phyloP scores from a whole-genome alignment of 208 protist species.

The Chromosphaera perkinsii region DNA sequence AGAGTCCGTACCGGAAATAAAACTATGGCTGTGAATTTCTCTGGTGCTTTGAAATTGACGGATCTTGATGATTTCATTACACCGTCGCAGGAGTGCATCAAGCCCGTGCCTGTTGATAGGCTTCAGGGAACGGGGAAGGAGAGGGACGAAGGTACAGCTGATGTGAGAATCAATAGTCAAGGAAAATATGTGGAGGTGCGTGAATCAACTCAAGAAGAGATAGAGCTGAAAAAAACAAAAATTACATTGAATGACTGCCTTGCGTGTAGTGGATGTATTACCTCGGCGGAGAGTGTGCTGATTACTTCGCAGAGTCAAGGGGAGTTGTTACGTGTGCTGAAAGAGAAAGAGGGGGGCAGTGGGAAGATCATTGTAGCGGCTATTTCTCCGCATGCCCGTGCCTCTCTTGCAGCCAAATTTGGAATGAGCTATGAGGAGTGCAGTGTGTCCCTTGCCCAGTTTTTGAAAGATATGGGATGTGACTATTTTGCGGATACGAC shows the following conservation, averaged over 20 bases:
- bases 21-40: too few species aligned
- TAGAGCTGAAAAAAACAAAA: constrained; percentile 51
- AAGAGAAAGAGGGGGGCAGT: constrained; percentile 43
- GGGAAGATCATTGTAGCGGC: constrained; percentile 68
- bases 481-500: constrained; percentile 67
- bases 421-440: constrained; percentile 41
- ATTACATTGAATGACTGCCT: constrained; percentile 72
- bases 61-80: constrained; percentile 65
- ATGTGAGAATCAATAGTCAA: too few species aligned
- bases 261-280: constrained; percentile 87
- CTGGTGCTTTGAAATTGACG: constrained; percentile 49
- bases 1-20: too few species aligned
- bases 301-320: constrained; percentile 66
- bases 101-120: constrained; percentile 37
- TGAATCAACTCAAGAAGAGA: background rate
- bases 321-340: constrained; percentile 54
- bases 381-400: constrained; percentile 78
- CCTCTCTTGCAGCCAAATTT: constrained; percentile 78
- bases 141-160: constrained; percentile 1
- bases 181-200: background rate
- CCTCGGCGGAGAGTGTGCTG: constrained; percentile 90
- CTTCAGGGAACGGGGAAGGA: background rate
- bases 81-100: constrained; percentile 60
- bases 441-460: constrained; percentile 53
- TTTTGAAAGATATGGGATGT: constrained; percentile 59